Evolutionary conservation across 2,329 filamentous ascomycete species (phyloP), one percentile per base, ranked within the genome.

Genomic region (Corynespora cassiicola): DNA sequence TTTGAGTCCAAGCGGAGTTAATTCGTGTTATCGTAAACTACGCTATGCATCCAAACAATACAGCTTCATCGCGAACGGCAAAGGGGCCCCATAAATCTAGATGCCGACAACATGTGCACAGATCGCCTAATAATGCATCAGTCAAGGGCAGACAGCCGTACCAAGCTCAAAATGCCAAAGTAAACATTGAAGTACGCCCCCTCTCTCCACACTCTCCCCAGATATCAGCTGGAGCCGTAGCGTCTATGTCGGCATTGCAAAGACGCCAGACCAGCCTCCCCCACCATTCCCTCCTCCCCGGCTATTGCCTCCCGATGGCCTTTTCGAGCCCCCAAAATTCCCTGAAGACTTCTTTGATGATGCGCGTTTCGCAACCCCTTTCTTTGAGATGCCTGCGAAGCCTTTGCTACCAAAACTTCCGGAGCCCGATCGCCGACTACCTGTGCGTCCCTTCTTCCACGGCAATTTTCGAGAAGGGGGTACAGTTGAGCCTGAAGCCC

Each of bases 241-340:
- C n/a, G n/a, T n/a, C n/a, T 34, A 46, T 15, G 39, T 47, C 9
- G 43, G 43, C 43, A 47, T 47, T 7, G 39, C 35, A 30, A 43
- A 35, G 30, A 47, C 36, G 20, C 26, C 25, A 17, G 18, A 20
- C 42, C 38, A 42, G 6, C 32, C 39, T 16, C 38, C 20, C 9
- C 11, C 24, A 16, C 18, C 21, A 15, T 21, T 23, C 14, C 31
- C 36, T 30, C 34, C 39, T 19, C 23, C 21, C 14, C 42, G 18
- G 31, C 36, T 24, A 29, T 39, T 28, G 30, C 38, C 36, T 18
- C 38, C 46, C 36, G 34, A 28, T 15, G 33, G 15, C 27, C 22
- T 36, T 12, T 20, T 30, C 6, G 35, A 8, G 9, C 28, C 12
- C 15, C 35, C 24, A 29, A 27, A 21, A 11, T 28, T 25, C 6